Percentiles rank a stretch among this genome's conserved stretches.
These are phyloP conservation scores for Mollisiaceae sp. DNA, from an alignment of 2,329 filamentous ascomycete genomes.

Conservation along the genomic window DNA sequence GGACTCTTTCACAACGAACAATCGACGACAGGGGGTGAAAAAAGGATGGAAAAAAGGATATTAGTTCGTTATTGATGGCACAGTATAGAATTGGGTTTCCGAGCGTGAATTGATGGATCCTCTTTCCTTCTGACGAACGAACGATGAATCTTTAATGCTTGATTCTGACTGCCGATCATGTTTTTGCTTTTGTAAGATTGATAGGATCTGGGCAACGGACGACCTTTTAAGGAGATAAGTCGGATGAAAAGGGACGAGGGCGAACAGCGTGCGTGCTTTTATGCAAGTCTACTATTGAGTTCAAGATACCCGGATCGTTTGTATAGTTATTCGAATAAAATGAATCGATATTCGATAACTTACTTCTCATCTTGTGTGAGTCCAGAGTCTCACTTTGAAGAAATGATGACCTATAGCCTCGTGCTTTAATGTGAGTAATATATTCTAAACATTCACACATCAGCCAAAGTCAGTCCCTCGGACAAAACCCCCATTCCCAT, in stretches of 20 bases:
- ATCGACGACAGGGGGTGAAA: neutral
- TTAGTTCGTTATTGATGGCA: conserved; percentile 15
- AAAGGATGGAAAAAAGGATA: conserved; percentile 8
- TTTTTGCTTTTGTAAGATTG: neutral
- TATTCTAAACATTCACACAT: no score
- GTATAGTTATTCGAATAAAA: neutral
- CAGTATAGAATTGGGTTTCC: neutral
- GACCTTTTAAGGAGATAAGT: neutral
- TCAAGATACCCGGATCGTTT: conserved; percentile 1
- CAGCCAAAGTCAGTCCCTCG: no score
- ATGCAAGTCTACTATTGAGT: neutral
- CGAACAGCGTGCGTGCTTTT: neutral
- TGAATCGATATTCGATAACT: neutral
- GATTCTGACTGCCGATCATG: neutral
- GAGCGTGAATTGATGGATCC: neutral
- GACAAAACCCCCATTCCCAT: no score
- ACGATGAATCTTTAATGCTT: neutral
- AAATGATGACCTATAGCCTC: no score
- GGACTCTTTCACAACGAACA: neutral
- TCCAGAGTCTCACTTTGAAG: no score
- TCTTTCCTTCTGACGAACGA: neutral
- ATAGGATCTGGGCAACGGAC: neutral
- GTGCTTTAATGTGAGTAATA: no score
- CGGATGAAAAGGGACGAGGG: neutral
- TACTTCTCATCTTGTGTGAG: neutral